Evolutionary conservation across 345 rosid species (phyloP).

Genomic region (Linum tenue): DNA sequence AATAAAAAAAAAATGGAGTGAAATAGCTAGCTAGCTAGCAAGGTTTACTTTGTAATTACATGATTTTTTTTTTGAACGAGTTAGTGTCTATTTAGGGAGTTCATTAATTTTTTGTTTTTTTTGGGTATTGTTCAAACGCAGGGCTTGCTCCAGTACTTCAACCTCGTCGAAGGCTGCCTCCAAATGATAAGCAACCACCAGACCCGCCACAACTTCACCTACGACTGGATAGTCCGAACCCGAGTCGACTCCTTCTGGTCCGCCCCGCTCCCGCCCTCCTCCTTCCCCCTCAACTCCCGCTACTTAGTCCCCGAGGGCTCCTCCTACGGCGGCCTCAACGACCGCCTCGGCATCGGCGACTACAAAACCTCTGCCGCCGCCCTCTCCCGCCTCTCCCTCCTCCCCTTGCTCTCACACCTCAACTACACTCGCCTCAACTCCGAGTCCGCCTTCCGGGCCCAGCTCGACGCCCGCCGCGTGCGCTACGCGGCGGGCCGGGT

Average conservation of each 20-base stretch:
- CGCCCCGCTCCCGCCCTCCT: slow-evolving; percentile 48
- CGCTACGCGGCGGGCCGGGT: slow-evolving; percentile 33
- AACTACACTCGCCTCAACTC: slow-evolving; percentile 53
- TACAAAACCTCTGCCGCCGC: slow-evolving; percentile 50
- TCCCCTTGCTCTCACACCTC: slow-evolving; percentile 40
- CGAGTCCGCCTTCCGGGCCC: slow-evolving; percentile 72
- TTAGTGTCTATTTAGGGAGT: background rate
- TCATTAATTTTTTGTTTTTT: too few species aligned
- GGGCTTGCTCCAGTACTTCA: slow-evolving; percentile 85
- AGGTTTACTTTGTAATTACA: too few species aligned
- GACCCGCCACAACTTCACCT: slow-evolving; percentile 38
- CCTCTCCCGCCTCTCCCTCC: slow-evolving; percentile 71
- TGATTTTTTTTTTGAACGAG: too few species aligned
- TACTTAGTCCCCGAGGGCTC: slow-evolving; percentile 84
- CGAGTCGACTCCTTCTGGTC: slow-evolving; percentile 90
- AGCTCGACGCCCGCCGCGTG: slow-evolving; percentile 44
- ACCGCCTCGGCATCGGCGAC: slow-evolving; percentile 81
- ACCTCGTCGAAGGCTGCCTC: slow-evolving; percentile 75
- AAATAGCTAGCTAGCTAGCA: too few species aligned
- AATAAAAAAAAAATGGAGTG: too few species aligned
- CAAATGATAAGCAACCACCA: slow-evolving; percentile 55
- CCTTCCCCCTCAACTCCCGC: slow-evolving; percentile 39
- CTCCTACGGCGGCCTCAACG: slow-evolving; percentile 83
- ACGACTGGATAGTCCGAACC: slow-evolving; percentile 89
- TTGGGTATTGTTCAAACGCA: too few species aligned